These are phyloP conservation scores for Phytophthora cactorum DNA, from an alignment of 352 stramenopile genomes.

Conservation along the genomic window DNA sequence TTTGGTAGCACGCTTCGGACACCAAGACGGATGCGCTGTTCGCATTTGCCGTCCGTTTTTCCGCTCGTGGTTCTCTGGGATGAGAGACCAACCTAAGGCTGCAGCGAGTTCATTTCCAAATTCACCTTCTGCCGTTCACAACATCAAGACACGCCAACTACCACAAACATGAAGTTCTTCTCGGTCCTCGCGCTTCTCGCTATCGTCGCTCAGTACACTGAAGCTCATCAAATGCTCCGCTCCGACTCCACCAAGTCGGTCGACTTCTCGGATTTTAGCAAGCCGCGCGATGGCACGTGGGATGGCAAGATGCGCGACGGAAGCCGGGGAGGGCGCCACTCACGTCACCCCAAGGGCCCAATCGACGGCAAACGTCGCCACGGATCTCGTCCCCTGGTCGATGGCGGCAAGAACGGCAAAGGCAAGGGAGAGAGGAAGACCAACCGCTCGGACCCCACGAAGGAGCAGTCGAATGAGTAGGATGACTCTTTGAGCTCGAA, in stretches of 20 bases:
- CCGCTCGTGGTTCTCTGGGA: not conserved
- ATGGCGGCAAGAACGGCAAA: constrained; percentile 6
- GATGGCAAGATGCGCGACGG: constrained; percentile 8
- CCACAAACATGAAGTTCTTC: constrained; percentile 27
- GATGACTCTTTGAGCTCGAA: constrained; percentile 7
- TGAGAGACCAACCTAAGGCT: not conserved
- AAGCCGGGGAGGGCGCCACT: not conserved
- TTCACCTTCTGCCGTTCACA: constrained; percentile 19
- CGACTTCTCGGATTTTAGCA: constrained; percentile 24
- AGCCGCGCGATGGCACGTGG: constrained; percentile 14
- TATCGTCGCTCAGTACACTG: constrained; percentile 17
- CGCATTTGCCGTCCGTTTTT: not conserved
- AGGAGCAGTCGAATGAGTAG: constrained; percentile 16
- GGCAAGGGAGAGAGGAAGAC: constrained; percentile 17
- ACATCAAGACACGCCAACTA: constrained; percentile 5
- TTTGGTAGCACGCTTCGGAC: constrained; percentile 12
- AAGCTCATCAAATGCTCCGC: constrained; percentile 32
- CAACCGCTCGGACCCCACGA: not conserved
- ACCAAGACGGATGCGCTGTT: constrained; percentile 6
- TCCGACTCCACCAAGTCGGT: constrained; percentile 18
- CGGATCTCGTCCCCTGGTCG: not conserved
- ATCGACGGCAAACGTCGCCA: not conserved
- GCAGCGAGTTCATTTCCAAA: constrained; percentile 27
- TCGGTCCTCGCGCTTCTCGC: constrained; percentile 26
- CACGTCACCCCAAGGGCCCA: not conserved